A percentile compares a stretch with the other conserved stretches of the same genome.
phyloP scores from a whole-genome alignment of 495 filamentous ascomycete genomes.

The Hyphodiscus hymeniophilus region DNA sequence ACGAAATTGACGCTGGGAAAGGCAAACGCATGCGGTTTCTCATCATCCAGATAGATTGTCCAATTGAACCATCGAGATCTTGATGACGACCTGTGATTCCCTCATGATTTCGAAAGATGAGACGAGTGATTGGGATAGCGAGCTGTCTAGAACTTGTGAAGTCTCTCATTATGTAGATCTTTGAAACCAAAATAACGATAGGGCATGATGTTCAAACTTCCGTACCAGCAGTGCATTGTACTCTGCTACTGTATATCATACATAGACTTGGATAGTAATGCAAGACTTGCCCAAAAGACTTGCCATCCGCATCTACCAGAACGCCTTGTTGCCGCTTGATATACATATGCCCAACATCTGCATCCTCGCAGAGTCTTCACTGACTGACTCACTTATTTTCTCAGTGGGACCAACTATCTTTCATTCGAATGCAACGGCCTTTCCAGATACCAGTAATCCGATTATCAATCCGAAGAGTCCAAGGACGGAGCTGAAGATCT shows the following conservation, averaged over 20 bases:
- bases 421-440: slow-evolving; percentile 61
- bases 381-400: not conserved
- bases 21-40: no score
- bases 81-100: no score
- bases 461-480: slow-evolving; percentile 97
- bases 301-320: slow-evolving; percentile 18
- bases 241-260: slow-evolving; percentile 7
- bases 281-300: slow-evolving; percentile 1
- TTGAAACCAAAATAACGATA: no score
- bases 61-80: no score
- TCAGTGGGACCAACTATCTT: not conserved
- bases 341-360: slow-evolving; percentile 10
- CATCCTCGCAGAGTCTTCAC: not conserved
- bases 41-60: no score
- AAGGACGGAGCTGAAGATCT: slow-evolving; percentile 98
- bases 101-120: no score
- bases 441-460: slow-evolving; percentile 76
- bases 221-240: not conserved
- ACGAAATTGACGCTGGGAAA: no score
- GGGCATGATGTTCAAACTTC: no score
- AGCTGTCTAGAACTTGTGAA: no score
- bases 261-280: slow-evolving; percentile 5
- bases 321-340: slow-evolving; percentile 15
- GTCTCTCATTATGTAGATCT: no score
- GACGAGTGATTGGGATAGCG: no score